Percentiles rank a stretch among this genome's conserved stretches.
Conservation (phyloP, 495 filamentous ascomycete genomes). For the Melanomma pulvis-pyrius region DNA sequence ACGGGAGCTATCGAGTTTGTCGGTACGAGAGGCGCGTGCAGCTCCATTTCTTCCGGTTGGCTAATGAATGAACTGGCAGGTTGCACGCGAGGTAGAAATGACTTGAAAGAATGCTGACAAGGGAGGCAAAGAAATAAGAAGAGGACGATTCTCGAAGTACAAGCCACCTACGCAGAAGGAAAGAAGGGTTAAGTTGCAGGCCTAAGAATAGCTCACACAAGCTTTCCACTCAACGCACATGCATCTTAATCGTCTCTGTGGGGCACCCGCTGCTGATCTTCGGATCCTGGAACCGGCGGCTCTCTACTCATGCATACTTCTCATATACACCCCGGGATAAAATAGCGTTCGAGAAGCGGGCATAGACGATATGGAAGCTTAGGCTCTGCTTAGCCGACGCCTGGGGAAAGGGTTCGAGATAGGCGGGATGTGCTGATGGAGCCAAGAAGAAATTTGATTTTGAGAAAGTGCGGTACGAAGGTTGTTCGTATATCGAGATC, state of each 20-base stretch:
- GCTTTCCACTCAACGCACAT: background rate
- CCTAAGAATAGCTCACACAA: conserved; percentile 21
- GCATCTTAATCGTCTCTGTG: background rate
- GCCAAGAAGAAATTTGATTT: background rate
- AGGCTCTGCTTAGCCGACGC: no score
- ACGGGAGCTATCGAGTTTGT: background rate
- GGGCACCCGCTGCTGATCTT: background rate
- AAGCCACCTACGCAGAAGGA: background rate
- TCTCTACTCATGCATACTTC: background rate
- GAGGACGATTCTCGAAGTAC: background rate
- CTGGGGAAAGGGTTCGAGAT: background rate
- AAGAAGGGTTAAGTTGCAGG: background rate
- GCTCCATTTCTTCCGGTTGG: background rate
- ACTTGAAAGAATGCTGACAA: background rate
- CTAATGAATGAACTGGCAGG: background rate
- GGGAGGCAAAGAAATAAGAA: no score
- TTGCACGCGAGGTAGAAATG: background rate
- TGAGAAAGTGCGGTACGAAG: background rate
- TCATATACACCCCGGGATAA: background rate
- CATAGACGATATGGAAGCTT: background rate
- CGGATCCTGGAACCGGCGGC: background rate
- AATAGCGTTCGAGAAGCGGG: background rate
- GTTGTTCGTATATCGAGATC: background rate
- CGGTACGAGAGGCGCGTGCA: background rate
- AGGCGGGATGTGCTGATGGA: background rate